phyloP scores from a whole-genome alignment of 306 rosid genomes.

The Abrus pulchellus region DNA sequence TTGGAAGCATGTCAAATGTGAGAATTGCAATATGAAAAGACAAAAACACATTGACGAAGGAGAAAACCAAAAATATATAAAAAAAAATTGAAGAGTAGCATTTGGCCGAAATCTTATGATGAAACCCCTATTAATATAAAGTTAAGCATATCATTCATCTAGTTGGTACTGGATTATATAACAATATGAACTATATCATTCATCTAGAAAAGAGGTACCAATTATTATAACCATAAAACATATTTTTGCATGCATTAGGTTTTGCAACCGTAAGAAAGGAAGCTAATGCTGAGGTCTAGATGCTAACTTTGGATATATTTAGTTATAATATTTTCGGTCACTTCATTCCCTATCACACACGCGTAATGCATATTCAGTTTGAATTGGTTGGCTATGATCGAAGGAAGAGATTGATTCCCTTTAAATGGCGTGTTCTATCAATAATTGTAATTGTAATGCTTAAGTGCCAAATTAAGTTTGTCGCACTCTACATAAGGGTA shows the following conservation, averaged over 20 bases:
- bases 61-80: not conserved
- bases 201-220: not conserved
- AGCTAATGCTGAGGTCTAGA: not conserved
- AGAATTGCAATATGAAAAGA: not conserved
- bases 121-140: not conserved
- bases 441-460: not conserved
- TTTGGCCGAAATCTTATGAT: not conserved
- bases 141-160: not conserved
- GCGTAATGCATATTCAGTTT: not conserved
- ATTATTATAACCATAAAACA: not conserved
- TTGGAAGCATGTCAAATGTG: not conserved
- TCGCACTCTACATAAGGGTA: not conserved
- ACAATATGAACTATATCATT: not conserved
- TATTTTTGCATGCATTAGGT: not conserved
- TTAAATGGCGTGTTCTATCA: constrained; percentile 2
- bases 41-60: not conserved
- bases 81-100: not conserved
- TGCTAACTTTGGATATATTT: not conserved
- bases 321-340: not conserved
- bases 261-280: not conserved
- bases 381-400: not conserved
- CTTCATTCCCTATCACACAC: constrained; percentile 3
- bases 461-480: not conserved
- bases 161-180: not conserved
- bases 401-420: not conserved